These are phyloP conservation scores for Nitzschia inconspicua DNA, from an alignment of 108 stramenopile genomes.

Conservation along the genomic window DNA sequence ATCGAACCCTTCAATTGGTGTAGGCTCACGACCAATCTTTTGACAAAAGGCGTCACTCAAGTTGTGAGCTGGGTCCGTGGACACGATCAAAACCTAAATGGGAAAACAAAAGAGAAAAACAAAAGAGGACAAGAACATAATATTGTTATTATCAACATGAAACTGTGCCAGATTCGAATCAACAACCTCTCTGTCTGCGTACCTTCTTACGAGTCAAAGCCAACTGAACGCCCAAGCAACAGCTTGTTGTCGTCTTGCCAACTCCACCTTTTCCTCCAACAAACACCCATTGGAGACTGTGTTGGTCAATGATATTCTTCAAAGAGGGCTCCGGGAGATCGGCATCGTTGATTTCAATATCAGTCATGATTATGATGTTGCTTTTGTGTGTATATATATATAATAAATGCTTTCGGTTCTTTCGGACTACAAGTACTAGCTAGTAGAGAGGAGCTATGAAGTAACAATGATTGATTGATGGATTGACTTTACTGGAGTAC, in stretches of 20 bases:
- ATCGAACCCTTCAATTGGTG: constrained; percentile 94
- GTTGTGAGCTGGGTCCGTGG: constrained; percentile 99
- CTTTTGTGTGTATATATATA: too few species aligned
- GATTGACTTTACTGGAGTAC: too few species aligned
- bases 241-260: constrained; percentile 98
- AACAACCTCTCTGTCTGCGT: too few species aligned
- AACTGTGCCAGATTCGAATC: too few species aligned
- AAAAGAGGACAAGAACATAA: neutral
- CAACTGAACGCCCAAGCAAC: constrained; percentile 92
- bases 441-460: neutral
- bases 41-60: constrained; percentile 98
- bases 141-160: neutral
- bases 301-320: constrained; percentile 95
- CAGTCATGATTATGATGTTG: constrained; percentile 33
- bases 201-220: constrained; percentile 84
- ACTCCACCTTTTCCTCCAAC: constrained; percentile 99
- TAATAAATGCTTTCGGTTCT: too few species aligned
- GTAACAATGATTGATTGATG: neutral
- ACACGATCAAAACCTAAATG: constrained; percentile 86
- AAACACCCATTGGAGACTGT: constrained; percentile 97
- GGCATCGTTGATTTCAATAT: constrained; percentile 54
- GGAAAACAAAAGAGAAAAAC: neutral
- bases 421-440: too few species aligned
- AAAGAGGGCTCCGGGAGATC: constrained; percentile 86
- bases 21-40: constrained; percentile 98